These are phyloP conservation scores for Boletus sp. DNA, from an alignment of 768 basidiomycete species.

Conservation along the genomic window DNA sequence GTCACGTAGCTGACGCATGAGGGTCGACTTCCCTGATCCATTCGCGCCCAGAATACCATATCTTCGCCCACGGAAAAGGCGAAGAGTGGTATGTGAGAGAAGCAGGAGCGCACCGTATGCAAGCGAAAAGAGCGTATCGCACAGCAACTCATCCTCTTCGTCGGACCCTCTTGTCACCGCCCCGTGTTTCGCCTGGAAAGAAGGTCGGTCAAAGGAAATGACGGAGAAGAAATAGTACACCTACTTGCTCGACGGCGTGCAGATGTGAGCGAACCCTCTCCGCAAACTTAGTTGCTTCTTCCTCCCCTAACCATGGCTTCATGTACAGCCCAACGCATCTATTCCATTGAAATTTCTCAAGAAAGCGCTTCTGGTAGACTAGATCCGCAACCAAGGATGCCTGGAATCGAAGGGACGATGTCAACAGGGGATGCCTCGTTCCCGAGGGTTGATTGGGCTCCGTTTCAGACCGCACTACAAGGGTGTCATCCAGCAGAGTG, in stretches of 20 bases:
- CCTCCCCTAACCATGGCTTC: slow-evolving; percentile 63
- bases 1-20: slow-evolving; percentile 93
- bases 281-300: slow-evolving; percentile 49
- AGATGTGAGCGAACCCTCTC: slow-evolving; percentile 72
- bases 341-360: slow-evolving; percentile 57
- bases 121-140: slow-evolving; percentile 92
- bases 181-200: slow-evolving; percentile 58
- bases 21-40: slow-evolving; percentile 93
- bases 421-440: slow-evolving; percentile 57
- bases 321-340: slow-evolving; percentile 74
- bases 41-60: slow-evolving; percentile 98
- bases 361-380: slow-evolving; percentile 55
- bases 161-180: slow-evolving; percentile 40
- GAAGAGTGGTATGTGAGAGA: slow-evolving; percentile 89
- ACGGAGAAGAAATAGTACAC: slow-evolving; percentile 12
- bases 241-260: slow-evolving; percentile 69
- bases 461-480: slow-evolving; percentile 39
- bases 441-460: slow-evolving; percentile 51
- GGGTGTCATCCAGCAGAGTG: slow-evolving; percentile 54
- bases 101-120: slow-evolving; percentile 94
- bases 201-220: slow-evolving; percentile 8
- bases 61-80: slow-evolving; percentile 84
- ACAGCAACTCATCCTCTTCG: slow-evolving; percentile 83
- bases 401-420: slow-evolving; percentile 64
- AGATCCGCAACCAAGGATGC: slow-evolving; percentile 78